These are phyloP conservation scores for Fraxinus dipetala DNA, from an alignment of 305 asterid species.

Conservation along the genomic window DNA sequence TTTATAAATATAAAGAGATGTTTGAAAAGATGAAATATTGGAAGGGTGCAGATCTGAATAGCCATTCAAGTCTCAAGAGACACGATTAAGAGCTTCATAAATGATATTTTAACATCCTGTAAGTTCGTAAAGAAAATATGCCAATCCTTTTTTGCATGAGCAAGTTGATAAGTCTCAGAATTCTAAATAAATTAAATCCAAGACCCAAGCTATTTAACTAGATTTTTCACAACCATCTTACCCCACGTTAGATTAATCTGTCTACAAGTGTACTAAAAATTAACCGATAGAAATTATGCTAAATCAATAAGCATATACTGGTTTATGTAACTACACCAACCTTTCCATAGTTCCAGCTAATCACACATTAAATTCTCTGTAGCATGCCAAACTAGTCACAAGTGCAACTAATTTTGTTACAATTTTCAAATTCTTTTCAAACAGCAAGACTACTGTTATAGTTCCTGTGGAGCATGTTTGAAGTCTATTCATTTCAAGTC, in stretches of 20 bases:
- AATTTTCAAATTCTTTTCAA: neutral
- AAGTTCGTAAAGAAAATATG: neutral
- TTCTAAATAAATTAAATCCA: neutral
- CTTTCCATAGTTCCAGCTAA: neutral
- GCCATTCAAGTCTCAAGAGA: neutral
- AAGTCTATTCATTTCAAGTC: constrained; percentile 7
- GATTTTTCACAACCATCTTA: neutral
- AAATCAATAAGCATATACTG: neutral
- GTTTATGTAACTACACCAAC: neutral
- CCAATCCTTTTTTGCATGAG: neutral
- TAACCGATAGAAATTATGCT: neutral
- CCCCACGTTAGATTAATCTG: neutral
- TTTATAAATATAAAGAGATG: neutral
- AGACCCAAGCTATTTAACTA: neutral
- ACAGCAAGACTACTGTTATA: neutral
- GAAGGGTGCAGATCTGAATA: constrained; percentile 10
- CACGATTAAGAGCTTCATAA: neutral
- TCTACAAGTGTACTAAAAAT: neutral
- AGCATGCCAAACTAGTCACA: neutral
- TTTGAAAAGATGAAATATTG: neutral
- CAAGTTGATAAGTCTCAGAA: neutral
- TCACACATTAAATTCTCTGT: neutral
- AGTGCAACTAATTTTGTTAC: neutral
- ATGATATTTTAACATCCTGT: neutral
- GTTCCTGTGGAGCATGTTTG: neutral